phyloP scores from a whole-genome alignment of 2,329 filamentous ascomycete genomes.

The Colletotrichum cordylinicola region DNA sequence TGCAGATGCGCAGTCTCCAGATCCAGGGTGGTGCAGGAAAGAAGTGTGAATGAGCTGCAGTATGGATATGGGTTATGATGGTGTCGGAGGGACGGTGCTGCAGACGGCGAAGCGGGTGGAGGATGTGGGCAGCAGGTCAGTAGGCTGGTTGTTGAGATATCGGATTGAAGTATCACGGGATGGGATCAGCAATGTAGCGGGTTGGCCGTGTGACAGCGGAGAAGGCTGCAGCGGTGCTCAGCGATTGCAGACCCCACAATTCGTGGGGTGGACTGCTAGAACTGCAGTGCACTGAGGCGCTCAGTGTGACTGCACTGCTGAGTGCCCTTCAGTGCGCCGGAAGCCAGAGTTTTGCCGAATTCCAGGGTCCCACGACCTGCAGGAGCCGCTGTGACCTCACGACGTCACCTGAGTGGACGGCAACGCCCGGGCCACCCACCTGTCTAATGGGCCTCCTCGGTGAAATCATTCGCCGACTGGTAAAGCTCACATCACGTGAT shows the following conservation, averaged over 20 bases:
- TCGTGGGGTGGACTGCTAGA: background rate
- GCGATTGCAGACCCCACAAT: conserved; percentile 6
- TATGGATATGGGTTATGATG: background rate
- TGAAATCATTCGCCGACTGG: background rate
- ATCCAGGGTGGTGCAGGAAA: background rate
- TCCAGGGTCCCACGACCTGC: conserved; percentile 10
- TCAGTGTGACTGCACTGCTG: background rate
- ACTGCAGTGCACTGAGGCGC: background rate
- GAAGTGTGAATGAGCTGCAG: background rate
- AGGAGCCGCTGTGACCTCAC: background rate
- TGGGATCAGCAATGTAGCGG: conserved; percentile 9
- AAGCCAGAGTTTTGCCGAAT: conserved; percentile 19
- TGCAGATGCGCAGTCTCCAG: background rate
- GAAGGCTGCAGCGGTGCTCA: conserved; percentile 11
- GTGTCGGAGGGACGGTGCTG: background rate
- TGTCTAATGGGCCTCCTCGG: background rate
- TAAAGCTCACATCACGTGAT: background rate
- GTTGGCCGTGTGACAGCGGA: conserved; percentile 15
- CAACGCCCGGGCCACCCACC: background rate
- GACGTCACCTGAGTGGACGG: conserved; percentile 10
- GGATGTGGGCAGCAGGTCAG: background rate
- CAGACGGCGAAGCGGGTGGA: background rate
- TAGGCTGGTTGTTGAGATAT: background rate
- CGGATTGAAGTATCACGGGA: background rate
- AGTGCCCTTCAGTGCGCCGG: background rate